Percentiles rank a stretch among this genome's conserved stretches.
These are phyloP conservation scores for Paramecium octaurelia DNA, from an alignment of 73 alveolate genomes.

Conservation along the genomic window DNA sequence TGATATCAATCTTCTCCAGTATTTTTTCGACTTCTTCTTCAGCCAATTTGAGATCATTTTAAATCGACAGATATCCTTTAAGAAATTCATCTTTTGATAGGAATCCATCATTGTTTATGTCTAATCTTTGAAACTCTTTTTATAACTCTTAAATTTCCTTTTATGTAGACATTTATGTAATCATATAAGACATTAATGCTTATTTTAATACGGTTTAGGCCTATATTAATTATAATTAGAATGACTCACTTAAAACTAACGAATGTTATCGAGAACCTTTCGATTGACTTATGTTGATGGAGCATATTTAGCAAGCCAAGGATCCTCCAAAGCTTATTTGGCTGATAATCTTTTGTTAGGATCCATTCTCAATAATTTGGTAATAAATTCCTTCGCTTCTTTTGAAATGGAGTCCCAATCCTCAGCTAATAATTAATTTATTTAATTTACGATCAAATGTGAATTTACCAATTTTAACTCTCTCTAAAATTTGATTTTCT, in stretches of 20 bases:
- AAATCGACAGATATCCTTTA: neutral
- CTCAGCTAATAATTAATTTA: neutral
- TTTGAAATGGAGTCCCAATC: conserved; percentile 66
- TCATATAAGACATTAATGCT: conserved; percentile 71
- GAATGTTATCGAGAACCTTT: conserved; percentile 33
- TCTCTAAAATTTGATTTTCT: conserved; percentile 63
- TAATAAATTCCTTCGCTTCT: conserved; percentile 65
- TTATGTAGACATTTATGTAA: conserved; percentile 48
- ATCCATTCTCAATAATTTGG: conserved; percentile 63
- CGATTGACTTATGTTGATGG: conserved; percentile 28
- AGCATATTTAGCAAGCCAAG: conserved; percentile 57
- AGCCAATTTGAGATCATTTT: neutral
- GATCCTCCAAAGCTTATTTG: conserved; percentile 57
- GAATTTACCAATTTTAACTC: conserved; percentile 59
- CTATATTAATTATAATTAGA: neutral
- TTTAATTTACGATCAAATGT: conserved; percentile 37
- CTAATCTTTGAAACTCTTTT: conserved; percentile 63
- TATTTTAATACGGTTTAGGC: conserved; percentile 57
- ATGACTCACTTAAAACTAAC: conserved; percentile 29
- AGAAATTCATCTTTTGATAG: conserved; percentile 67
- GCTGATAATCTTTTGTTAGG: conserved; percentile 63
- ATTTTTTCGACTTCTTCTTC: conserved; percentile 38
- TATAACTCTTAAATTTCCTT: conserved; percentile 62
- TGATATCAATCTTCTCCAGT: neutral
- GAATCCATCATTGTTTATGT: conserved; percentile 70